Evolutionary conservation across 2,329 filamentous ascomycete genomes (phyloP), one percentile per base, ranked within the genome.

Genomic region (Chalaropsis ovoidea): DNA sequence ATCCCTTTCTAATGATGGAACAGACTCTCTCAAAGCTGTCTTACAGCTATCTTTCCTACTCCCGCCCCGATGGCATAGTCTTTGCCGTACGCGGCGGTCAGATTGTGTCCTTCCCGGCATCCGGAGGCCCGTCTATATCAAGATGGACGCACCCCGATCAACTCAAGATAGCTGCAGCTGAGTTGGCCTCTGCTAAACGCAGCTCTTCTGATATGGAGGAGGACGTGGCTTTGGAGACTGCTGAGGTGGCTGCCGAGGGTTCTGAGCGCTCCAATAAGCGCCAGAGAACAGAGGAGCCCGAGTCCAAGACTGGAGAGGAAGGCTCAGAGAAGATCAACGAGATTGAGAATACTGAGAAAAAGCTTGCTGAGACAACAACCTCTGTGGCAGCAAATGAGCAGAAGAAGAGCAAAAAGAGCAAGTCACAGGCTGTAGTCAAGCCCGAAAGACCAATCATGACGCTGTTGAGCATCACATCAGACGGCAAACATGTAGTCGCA

Each of bases 1-100:
- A 27, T 24, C 19, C 45, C 15, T 39, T 39, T 45, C 17, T n/a
- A 61, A 64, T 60, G 65, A 63, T 56, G 52, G 54, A 62, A 54
- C 35, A 47, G 41, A 61, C 24, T 43, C 72, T 69, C n/a, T 79
- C 80, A 76, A 76, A 76, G 68, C 72, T 82, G 66, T 86, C 87
- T n/a, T 88, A 88, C 70, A 87, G 87, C 70, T 82, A 83, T 70
- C 75, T 90, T 60, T 77, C 77, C 62, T 73, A 72, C 43, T 78
- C 80, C 69, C 79, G 75, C 43, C 76, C 77, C 67, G 81, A 81
- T 58, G 74, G 80, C 69, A 75, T 88, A 22, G 74, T 96, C 19
- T 80, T 95, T 70, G 88, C 87, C 45, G 88, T 89, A 31, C 85
- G 86, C 68, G 90, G 89, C 15, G 82, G 86, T 61, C 83, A 81